Evolutionary conservation across 2,329 filamentous ascomycete species (phyloP), one percentile per base, ranked within the genome.

Genomic region (Aspergillus sp.): DNA sequence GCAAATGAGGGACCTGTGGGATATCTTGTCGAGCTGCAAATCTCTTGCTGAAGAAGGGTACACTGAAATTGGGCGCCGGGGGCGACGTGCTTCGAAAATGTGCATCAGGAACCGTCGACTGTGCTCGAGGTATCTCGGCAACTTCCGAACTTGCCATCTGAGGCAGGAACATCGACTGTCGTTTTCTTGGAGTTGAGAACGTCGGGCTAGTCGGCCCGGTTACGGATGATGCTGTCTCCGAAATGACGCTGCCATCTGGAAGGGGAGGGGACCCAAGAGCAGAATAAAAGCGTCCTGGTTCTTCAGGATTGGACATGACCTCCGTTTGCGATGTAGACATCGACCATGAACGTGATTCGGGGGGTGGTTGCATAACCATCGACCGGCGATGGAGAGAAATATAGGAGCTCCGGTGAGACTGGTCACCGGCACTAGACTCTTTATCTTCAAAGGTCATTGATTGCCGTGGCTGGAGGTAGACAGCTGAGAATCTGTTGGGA

Each of bases 1-100:
- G 44, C 19, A 63, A 58, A 13, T 62, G 63, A 34, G 64, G 62
- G 27, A 54, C 41, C 15, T 68, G 61, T 4, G 59, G 30, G 46
- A 56, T 34, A 42, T 57, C 13, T 49, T 57, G 30, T 27, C 57
- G 58, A 3, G 69, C 58, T 3, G 66, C 64, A 41, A 74, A 75
- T 56, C 73, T 71, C 64, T 69, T 73, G 66, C 73, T 77, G 54
- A 76, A 75, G 1, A 69, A 70, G 3, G 75, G 75, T 15, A 77
- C 70, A 56, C 76, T 77, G 49, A 77, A 77, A 54, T 77, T 77
- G 3, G 74, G 75, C 3, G 74, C 68, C 22, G 73, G 67, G 3
- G 72, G 70, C 0, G 74, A 72, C n/a, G 68, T 57, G 51, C 70
- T 67, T 47, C 70, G 68, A 27, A 63, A 47, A 7, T 68, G 51